Base-by-base conservation (phyloP, 1,284 basidiomycete genomes). In the Cryptococcus deneoformans region DNA sequence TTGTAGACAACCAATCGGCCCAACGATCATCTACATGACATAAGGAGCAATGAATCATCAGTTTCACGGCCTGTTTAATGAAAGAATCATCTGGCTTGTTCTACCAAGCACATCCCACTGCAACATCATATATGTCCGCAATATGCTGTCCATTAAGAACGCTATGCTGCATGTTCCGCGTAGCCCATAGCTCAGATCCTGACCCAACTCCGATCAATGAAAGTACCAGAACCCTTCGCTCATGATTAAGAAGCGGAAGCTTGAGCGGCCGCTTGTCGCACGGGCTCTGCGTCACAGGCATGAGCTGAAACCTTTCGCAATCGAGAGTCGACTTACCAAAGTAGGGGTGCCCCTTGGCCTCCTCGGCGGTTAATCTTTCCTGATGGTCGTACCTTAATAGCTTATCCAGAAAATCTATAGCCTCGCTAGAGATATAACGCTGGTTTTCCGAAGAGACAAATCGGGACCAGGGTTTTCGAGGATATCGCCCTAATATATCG, bases 361-460 rank as follows among this genome's bases (percentile, higher is more conserved):
- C 93, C 64, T 86, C 83, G 46, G 95, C 95, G 34, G 95, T 99
- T 61, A 97, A 82, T 54, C 95, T 86, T 75, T 97, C 93, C 80
- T 96, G 92, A 75, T 98, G 95, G 76, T 98, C 78, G 77, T 98
- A 99, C 50, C 91, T 86, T 69, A 99, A 84, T 48, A 99, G 82
- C 79, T 94, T 94, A 80, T 99, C 95, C 61, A 99, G 80, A 72
- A 98, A 89, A 80, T 98, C 93, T 69, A 94, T 89, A n/a, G 92
- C 93, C 73, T 95, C 92, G 75, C 92, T 96, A n/a, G 92, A 92
- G 66, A 98, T 92, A 79, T 91, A 97, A 55, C 93, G 86, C 78
- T 96, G 92, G 77, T 97, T 98, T 74, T 99, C 95, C 8, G 70
- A 88, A 6, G 90, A 94, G 69, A 95, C 88, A 77, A 96, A 95